Evolutionary conservation across 768 basidiomycete genomes (phyloP).

Genomic region (Kwoniella bestiolae): DNA sequence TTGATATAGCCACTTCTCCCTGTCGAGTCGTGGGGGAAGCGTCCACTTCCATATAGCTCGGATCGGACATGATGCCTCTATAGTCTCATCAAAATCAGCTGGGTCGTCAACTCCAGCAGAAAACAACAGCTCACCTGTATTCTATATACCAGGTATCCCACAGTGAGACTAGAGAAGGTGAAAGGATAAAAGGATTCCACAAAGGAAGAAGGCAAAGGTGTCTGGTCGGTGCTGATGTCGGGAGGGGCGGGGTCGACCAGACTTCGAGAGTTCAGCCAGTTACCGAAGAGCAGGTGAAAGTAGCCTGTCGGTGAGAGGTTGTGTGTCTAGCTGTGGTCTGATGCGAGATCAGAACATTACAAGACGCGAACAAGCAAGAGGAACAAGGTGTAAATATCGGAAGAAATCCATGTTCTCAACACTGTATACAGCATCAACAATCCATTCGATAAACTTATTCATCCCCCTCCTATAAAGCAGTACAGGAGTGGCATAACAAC

Average conservation of each 20-base stretch:
- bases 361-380: too few species aligned
- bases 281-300: too few species aligned
- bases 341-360: too few species aligned
- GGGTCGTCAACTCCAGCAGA: too few species aligned
- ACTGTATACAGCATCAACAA: neutral
- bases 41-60: constrained; percentile 21
- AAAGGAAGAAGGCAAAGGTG: constrained; percentile 26
- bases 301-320: too few species aligned
- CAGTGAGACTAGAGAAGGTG: neutral
- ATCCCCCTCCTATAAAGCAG: neutral
- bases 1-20: neutral
- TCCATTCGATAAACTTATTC: constrained; percentile 5
- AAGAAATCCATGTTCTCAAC: neutral
- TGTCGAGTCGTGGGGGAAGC: constrained; percentile 1
- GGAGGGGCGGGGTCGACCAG: too few species aligned
- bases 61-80: constrained; percentile 10
- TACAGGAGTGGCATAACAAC: neutral
- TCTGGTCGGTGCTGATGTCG: too few species aligned
- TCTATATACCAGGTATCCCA: neutral
- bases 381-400: too few species aligned
- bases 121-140: neutral
- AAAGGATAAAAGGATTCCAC: constrained; percentile 18
- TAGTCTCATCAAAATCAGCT: too few species aligned
- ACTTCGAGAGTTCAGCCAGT: too few species aligned
- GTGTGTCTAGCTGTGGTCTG: too few species aligned